phyloP scores from a whole-genome alignment of 2,329 filamentous ascomycete genomes.

The Ambrosiella cleistominuta region DNA sequence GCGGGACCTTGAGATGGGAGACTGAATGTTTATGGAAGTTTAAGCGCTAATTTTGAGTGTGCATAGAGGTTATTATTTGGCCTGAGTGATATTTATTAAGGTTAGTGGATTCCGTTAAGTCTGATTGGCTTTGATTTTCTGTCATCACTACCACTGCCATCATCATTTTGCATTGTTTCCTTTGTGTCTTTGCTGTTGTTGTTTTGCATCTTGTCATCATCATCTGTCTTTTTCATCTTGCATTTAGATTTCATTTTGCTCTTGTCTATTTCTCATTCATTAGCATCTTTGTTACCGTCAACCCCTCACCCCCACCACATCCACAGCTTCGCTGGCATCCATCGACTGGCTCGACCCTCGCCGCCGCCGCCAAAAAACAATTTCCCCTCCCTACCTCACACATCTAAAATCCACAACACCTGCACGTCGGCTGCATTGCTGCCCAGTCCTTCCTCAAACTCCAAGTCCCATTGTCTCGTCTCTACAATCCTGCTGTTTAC shows the following conservation, averaged over 20 bases:
- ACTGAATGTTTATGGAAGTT: no score
- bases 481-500: not conserved
- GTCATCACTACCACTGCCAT: not conserved
- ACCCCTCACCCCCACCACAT: not conserved
- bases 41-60: no score
- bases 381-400: not conserved
- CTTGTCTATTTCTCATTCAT: not conserved
- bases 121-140: not conserved
- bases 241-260: not conserved
- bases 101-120: not conserved
- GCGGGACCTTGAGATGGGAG: no score
- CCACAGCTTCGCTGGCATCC: not conserved
- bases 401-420: not conserved
- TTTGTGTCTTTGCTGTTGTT: not conserved
- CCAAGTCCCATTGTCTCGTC: not conserved
- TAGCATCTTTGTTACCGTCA: not conserved
- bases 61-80: not conserved
- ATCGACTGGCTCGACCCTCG: not conserved
- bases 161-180: not conserved
- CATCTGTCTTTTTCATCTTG: not conserved
- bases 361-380: not conserved
- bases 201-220: not conserved
- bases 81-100: not conserved
- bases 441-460: not conserved
- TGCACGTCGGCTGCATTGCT: constrained; percentile 3